phyloP scores from a whole-genome alignment of 2,329 filamentous ascomycete genomes.

The Samsoniella hepiali region DNA sequence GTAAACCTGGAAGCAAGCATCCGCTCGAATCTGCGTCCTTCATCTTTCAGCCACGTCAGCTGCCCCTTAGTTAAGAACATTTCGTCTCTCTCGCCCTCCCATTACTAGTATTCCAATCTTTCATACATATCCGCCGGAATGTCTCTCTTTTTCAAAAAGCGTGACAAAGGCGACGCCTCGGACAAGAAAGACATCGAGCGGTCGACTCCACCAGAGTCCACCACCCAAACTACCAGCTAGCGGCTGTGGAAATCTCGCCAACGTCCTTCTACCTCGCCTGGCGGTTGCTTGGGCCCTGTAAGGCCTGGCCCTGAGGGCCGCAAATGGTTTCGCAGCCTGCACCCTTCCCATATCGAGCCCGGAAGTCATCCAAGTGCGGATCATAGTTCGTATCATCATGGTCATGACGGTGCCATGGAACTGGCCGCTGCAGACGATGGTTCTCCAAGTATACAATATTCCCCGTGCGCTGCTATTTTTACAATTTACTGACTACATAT shows the following conservation, averaged over 20 bases:
- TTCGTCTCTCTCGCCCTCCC: slow-evolving; percentile 5
- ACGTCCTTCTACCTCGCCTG: slow-evolving; percentile 17
- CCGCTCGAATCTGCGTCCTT: slow-evolving; percentile 7
- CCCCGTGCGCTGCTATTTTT: background rate
- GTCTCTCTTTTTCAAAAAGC: slow-evolving; percentile 17
- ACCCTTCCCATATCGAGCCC: background rate
- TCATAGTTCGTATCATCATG: background rate
- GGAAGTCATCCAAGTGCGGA: background rate
- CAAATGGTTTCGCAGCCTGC: slow-evolving; percentile 17
- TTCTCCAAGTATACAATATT: background rate
- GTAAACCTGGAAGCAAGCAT: slow-evolving; percentile 7
- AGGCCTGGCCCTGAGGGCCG: slow-evolving; percentile 11
- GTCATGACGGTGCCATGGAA: background rate
- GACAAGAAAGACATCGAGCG: slow-evolving; percentile 12
- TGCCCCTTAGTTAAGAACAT: slow-evolving; percentile 12
- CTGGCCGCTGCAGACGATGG: background rate
- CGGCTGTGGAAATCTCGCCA: slow-evolving; percentile 28
- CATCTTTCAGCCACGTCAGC: slow-evolving; percentile 9
- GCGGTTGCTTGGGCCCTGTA: slow-evolving; percentile 11
- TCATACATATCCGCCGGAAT: slow-evolving; percentile 18
- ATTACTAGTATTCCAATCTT: slow-evolving; percentile 15
- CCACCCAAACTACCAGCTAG: slow-evolving; percentile 26
- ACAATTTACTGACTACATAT: slow-evolving; percentile 19
- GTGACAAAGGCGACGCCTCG: slow-evolving; percentile 13
- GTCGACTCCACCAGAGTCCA: slow-evolving; percentile 6